Evolutionary conservation across 257 asterid species (phyloP).

Genomic region (Solanum ossicruentum): DNA sequence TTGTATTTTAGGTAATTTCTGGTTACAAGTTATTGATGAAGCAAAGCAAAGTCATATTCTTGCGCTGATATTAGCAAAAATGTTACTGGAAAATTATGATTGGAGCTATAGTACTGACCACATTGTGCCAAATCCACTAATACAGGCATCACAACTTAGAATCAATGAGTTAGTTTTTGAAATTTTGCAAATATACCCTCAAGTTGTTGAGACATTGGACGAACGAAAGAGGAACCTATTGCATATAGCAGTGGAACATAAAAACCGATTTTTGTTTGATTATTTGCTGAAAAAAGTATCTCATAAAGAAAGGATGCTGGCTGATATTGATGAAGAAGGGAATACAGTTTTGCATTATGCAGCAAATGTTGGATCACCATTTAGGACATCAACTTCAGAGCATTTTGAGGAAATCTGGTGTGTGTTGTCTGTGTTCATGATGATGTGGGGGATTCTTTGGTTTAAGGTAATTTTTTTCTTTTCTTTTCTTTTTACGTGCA

Average conservation of each 20-base stretch:
- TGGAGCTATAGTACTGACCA: background rate
- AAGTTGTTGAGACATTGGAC: background rate
- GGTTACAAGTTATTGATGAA: background rate
- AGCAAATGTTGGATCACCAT: background rate
- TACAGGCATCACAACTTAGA: background rate
- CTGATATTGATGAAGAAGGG: background rate
- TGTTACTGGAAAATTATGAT: background rate
- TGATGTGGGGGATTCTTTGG: conserved; percentile 6
- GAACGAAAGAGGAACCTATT: background rate
- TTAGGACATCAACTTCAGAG: background rate
- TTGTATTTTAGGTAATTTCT: background rate
- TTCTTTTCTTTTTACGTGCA: background rate
- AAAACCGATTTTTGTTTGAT: background rate
- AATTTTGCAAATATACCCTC: background rate
- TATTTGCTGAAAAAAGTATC: background rate
- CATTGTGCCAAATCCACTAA: background rate
- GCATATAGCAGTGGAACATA: background rate
- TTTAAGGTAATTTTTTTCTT: background rate
- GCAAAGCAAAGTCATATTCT: background rate
- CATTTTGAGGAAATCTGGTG: background rate
- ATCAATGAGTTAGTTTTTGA: background rate
- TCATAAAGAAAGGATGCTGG: background rate
- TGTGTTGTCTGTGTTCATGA: background rate
- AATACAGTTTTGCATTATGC: conserved; percentile 2
- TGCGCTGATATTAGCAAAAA: background rate